Base-by-base conservation (phyloP, 2,329 filamentous ascomycete species). In the Clathrospora elynae region DNA sequence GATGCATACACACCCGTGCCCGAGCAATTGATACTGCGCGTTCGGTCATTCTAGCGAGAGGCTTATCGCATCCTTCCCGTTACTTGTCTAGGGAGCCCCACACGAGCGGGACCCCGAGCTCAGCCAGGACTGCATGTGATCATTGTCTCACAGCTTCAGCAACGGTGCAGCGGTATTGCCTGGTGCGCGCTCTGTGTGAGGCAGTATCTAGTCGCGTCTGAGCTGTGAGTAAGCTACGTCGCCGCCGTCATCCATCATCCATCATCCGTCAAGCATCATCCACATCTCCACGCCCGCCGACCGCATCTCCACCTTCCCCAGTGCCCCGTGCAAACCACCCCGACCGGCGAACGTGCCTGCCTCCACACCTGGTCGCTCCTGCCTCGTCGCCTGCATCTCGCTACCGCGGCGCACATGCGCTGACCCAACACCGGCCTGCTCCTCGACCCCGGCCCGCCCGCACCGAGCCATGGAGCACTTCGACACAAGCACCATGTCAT, bases 401-500 rank as follows among this genome's bases (percentile, higher is more conserved):
- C 42, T 24, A 26, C 49, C 14, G 51, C 54, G 55, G 61, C 62
- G 57, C 64, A 56, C 44, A 66, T 67, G 63, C 66, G 53, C 57
- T 55, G 17, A 47, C 42, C 42, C 51, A 19, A 45, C 35, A 17
- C 45, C 50, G 17, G 42, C 41, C 41, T 30, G 35, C 48, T 35
- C 46, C 41, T 45, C 46, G 22, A 46, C 46, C 51, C 54, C 52
- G 57, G 59, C 57, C 51, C 50, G 38, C 41, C 53, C 40, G 51
- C 50, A 45, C 43, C 48, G 50, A 64, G 63, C 57, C 46, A 74
- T 74, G 72, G 80, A 82, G 61, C 75, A 78, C 66, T 83, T 79
- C 70, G 80, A 83, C 65, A 78, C 78, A 54, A 77, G 79, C 70
- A 75, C 78, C 65, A 82, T 84, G 81, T 78, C 79, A 58, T 85